Conservation (phyloP, 345 rosid species). For the Citrus reticulata region DNA sequence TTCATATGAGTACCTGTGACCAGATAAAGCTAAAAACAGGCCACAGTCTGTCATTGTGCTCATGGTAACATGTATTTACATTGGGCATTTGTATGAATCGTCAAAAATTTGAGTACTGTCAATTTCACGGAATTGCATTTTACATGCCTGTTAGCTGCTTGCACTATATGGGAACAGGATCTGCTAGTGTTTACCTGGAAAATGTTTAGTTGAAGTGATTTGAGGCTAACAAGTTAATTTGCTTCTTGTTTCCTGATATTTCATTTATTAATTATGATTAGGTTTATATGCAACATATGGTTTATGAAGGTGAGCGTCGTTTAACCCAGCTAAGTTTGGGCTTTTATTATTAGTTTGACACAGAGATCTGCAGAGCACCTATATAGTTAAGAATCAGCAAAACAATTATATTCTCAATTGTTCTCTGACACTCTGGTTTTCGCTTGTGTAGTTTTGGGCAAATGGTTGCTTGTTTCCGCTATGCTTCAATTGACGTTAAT, state of each 20-base stretch:
- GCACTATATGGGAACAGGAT: not conserved
- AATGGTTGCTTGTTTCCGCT: conserved; percentile 97
- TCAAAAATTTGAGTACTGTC: not conserved
- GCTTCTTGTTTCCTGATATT: not conserved
- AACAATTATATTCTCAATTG: conserved; percentile 8
- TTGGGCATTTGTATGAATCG: not conserved
- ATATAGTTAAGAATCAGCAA: not conserved
- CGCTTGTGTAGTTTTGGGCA: conserved; percentile 66
- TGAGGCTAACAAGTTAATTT: not conserved
- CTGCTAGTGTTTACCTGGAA: not conserved
- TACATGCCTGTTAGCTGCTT: not conserved
- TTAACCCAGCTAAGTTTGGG: not conserved
- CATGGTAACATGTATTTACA: not conserved
- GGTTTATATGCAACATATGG: not conserved
- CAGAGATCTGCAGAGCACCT: not conserved
- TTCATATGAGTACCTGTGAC: not conserved
- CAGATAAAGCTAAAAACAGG: not conserved
- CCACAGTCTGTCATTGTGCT: not conserved
- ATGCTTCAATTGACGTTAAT: conserved; percentile 82
- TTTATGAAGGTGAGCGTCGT: not conserved
- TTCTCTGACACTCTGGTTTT: conserved; percentile 23
- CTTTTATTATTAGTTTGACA: not conserved
- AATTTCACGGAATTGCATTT: not conserved
- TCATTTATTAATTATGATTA: not conserved
- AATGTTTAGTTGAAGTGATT: conserved; percentile 5